A percentile compares a stretch with the other conserved stretches of the same genome.
Evolutionary conservation across 176 grass and related monocot species (phyloP).

Genomic region (Oryza brachyantha): DNA sequence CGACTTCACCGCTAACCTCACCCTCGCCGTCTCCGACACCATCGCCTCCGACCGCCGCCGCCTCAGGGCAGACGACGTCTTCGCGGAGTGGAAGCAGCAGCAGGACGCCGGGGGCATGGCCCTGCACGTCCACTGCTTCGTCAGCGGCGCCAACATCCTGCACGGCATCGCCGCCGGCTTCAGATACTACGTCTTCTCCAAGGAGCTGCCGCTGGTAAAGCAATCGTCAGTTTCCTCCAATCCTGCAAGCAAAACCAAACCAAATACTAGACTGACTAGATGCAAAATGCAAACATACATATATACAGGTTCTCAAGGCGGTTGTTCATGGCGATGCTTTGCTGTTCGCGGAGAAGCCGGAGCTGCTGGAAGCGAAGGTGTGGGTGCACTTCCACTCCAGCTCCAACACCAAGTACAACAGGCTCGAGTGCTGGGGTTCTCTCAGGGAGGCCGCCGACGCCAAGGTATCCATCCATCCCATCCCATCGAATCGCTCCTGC

Average conservation of each 20-base stretch:
- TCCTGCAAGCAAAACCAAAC: too few species aligned
- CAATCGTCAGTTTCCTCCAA: too few species aligned
- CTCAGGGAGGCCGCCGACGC: slow-evolving; percentile 56
- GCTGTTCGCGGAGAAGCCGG: slow-evolving; percentile 63
- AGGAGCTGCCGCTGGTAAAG: slow-evolving; percentile 80
- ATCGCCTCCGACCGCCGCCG: slow-evolving; percentile 60
- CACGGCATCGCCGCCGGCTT: slow-evolving; percentile 77
- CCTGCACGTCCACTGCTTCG: slow-evolving; percentile 93
- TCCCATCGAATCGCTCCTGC: too few species aligned
- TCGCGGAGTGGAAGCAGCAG: slow-evolving; percentile 89
- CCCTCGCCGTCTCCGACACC: slow-evolving; percentile 57
- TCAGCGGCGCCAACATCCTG: slow-evolving; percentile 78
- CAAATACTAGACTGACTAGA: too few species aligned
- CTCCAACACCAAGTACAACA: slow-evolving; percentile 60
- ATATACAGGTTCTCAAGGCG: slow-evolving; percentile 66
- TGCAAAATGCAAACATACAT: too few species aligned
- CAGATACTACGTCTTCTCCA: slow-evolving; percentile 91
- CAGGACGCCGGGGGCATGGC: slow-evolving; percentile 46
- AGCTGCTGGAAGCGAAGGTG: slow-evolving; percentile 80
- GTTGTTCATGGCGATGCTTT: slow-evolving; percentile 73
- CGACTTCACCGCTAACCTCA: slow-evolving; percentile 87
- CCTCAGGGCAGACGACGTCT: slow-evolving; percentile 62
- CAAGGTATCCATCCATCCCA: too few species aligned
- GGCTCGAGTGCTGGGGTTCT: slow-evolving; percentile 88
- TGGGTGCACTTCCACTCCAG: slow-evolving; percentile 90